phyloP scores from a whole-genome alignment of 1,284 basidiomycete genomes.

The Malassezia vespertilionis region DNA sequence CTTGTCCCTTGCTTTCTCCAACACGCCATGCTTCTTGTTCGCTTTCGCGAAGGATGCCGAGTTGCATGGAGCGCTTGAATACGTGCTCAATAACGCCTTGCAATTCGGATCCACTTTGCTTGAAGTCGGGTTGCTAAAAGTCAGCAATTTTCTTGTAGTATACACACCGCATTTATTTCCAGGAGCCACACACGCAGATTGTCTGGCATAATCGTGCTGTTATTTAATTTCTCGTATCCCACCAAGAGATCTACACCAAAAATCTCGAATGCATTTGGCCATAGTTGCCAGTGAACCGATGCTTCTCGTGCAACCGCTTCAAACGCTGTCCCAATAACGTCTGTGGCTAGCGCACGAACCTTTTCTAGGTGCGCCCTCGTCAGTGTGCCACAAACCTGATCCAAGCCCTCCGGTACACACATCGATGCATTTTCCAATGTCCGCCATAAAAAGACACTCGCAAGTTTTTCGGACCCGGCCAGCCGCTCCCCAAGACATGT shows the following conservation, averaged over 20 bases:
- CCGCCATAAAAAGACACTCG: neutral
- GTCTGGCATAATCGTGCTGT: neutral
- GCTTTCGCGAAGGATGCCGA: conserved; percentile 23
- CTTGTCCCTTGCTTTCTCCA: conserved; percentile 23
- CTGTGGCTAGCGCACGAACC: conserved; percentile 18
- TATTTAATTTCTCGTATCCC: conserved; percentile 50
- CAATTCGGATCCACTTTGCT: conserved; percentile 75
- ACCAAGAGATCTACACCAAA: conserved; percentile 86
- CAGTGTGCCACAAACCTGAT: neutral
- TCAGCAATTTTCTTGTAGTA: no score
- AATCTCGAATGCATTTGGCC: conserved; percentile 85
- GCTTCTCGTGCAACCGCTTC: conserved; percentile 66
- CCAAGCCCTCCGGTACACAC: no score
- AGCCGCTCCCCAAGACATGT: conserved; percentile 58
- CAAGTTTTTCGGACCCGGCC: conserved; percentile 57
- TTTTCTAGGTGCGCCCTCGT: conserved; percentile 50
- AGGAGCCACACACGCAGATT: conserved; percentile 62
- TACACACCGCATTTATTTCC: conserved; percentile 65
- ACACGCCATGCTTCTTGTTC: conserved; percentile 19
- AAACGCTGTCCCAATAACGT: conserved; percentile 66
- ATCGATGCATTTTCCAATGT: no score
- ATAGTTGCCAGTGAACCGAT: conserved; percentile 74
- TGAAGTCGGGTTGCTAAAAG: conserved; percentile 76
- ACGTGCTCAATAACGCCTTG: conserved; percentile 68
- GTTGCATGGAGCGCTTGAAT: conserved; percentile 51